Conservation (phyloP, 1,284 basidiomycete genomes). For the Fomitiporia mediterranea region DNA sequence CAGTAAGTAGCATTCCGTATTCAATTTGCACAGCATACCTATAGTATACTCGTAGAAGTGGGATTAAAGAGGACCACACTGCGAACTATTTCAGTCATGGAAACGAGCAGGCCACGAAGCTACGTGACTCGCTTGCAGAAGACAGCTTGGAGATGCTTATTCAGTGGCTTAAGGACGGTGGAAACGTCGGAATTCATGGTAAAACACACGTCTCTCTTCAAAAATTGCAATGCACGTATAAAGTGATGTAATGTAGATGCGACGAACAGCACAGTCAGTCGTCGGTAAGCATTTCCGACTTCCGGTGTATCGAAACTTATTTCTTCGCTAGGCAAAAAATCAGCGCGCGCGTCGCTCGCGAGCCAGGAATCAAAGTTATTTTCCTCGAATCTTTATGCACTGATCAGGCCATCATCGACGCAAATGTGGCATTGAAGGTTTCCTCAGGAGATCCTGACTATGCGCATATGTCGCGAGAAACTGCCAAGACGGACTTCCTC, state of each 20-base stretch:
- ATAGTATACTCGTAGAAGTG: constrained; percentile 45
- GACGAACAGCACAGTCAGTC: constrained; percentile 82
- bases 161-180: constrained; percentile 89
- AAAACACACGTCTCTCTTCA: constrained; percentile 21
- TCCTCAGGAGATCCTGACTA: constrained; percentile 97
- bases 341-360: constrained; percentile 76
- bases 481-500: constrained; percentile 87
- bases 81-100: constrained; percentile 89
- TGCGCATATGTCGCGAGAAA: constrained; percentile 79
- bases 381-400: constrained; percentile 96
- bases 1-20: constrained; percentile 42
- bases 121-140: constrained; percentile 81
- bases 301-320: constrained; percentile 12
- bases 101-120: constrained; percentile 74
- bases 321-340: constrained; percentile 65
- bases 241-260: constrained; percentile 57
- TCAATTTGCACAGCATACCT: not conserved
- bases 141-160: constrained; percentile 96
- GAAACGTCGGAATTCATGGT: constrained; percentile 99
- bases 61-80: constrained; percentile 86
- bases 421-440: constrained; percentile 96
- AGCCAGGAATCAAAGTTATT: constrained; percentile 86
- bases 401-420: constrained; percentile 90
- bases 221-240: not conserved
- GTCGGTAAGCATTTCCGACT: constrained; percentile 47